phyloP scores from a whole-genome alignment of 306 rosid genomes.

The Gastrolobium bilobum region DNA sequence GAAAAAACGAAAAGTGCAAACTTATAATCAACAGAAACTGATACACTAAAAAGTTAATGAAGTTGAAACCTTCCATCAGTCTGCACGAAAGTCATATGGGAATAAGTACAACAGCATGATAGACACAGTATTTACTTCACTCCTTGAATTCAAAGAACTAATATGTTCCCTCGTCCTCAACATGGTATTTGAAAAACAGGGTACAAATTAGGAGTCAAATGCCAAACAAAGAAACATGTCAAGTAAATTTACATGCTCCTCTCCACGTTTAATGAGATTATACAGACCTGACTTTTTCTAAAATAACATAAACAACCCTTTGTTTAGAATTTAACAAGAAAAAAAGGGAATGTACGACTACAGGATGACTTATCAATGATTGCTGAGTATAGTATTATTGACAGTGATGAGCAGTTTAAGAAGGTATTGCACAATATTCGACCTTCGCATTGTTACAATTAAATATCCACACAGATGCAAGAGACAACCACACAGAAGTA shows the following conservation, averaged over 20 bases:
- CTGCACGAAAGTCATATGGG: not conserved
- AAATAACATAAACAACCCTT: conserved; percentile 3
- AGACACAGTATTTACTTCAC: not conserved
- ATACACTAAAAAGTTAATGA: not conserved
- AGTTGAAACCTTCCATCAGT: not conserved
- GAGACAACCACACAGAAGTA: too few relatives aligned
- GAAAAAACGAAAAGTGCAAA: not conserved
- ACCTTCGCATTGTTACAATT: too few relatives aligned
- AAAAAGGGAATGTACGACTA: not conserved
- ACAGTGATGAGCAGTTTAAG: not conserved
- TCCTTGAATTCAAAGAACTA: not conserved
- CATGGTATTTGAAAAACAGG: not conserved
- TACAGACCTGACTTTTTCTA: not conserved
- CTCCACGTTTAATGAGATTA: not conserved
- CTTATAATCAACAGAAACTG: not conserved
- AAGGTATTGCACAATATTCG: not conserved
- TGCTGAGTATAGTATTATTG: not conserved
- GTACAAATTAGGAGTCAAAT: not conserved
- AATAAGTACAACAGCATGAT: not conserved
- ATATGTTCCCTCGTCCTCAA: not conserved
- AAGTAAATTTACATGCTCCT: conserved; percentile 10
- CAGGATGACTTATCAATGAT: not conserved
- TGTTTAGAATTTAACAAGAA: not conserved
- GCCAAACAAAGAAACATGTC: not conserved
- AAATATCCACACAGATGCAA: too few relatives aligned